Base-by-base conservation (phyloP, 768 basidiomycete species). In the Serendipita indica region DNA sequence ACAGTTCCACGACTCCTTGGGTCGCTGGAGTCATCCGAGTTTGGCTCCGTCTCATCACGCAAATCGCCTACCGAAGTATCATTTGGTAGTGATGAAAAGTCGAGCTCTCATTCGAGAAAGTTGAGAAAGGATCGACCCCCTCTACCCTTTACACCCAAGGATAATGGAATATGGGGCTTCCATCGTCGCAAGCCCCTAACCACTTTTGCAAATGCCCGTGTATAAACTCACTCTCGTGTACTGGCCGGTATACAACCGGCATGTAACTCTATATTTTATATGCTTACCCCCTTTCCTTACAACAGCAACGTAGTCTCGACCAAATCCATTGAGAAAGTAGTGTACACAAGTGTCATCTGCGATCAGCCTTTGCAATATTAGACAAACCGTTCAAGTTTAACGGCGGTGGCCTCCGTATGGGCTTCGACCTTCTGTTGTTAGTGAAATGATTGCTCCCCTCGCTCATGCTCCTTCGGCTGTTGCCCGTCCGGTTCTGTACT, bases 311-410 rank as follows among this genome's bases (percentile, higher is more conserved):
- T 39, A 39, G 37, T 39, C 13, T 12, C 37, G 27, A 43, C 41
- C 41, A 7, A n/a, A n/a, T 6, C 18, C 2, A 43, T 43, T 43
- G n/a, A 43, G 5, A 6, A 43, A 43, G n/a, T 18, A 25, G 1
- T n/a, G 18, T n/a, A 25, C 27, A 43, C 41, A 43, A 25, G n/a
- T 18, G 20, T 54, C 30, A 54, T 54, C 49, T 54, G 4, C 22
- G 16, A 54, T 54, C 49, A 16, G 49, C 49, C n/a, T 30, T 54
- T 12, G 22, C 49, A 30, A 54, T 54, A 33, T 54, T 54, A 7
- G 49, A 54, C 12, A 54, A 28, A 7, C 49, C 49, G 30, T 18
- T 28, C 25, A 54, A 18, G 32, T 54, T 33, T 28, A 54, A 54
- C 16, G 49, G 49, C 25, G 49, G 49, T 4, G 49, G 49, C n/a